Conservation (phyloP, 768 basidiomycete species). For the Boletus huronensis region DNA sequence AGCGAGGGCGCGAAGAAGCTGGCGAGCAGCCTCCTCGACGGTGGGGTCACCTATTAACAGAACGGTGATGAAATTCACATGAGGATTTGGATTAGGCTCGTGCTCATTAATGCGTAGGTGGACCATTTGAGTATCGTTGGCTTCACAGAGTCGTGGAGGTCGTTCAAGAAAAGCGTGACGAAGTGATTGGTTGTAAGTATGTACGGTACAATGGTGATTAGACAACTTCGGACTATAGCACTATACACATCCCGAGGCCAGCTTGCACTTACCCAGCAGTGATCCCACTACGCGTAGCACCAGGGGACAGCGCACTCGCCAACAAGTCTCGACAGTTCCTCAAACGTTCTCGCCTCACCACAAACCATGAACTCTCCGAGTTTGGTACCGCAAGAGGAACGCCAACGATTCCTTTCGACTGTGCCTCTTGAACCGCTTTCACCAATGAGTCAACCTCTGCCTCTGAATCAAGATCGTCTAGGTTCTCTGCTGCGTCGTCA, state of each 20-base stretch:
- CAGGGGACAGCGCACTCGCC: slow-evolving; percentile 43
- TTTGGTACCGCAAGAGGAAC: slow-evolving; percentile 68
- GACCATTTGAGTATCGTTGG: slow-evolving; percentile 43
- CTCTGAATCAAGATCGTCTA: slow-evolving; percentile 81
- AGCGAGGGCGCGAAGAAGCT: slow-evolving; percentile 73
- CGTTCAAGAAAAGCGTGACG: neutral
- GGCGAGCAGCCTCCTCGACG: slow-evolving; percentile 60
- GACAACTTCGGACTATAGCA: neutral
- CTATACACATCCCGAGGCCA: neutral
- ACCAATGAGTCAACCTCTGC: slow-evolving; percentile 77
- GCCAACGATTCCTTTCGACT: slow-evolving; percentile 55
- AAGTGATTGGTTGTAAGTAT: neutral
- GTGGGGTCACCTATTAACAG: slow-evolving; percentile 42
- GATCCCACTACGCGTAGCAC: slow-evolving; percentile 23
- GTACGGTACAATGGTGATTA: neutral
- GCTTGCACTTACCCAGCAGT: slow-evolving; percentile 15
- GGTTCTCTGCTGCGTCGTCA: slow-evolving; percentile 64
- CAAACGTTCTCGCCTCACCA: slow-evolving; percentile 64
- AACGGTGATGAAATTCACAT: slow-evolving; percentile 71
- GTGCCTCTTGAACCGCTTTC: slow-evolving; percentile 53
- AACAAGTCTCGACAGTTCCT: slow-evolving; percentile 56
- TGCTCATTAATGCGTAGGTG: slow-evolving; percentile 67
- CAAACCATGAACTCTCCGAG: slow-evolving; percentile 80
- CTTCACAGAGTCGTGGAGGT: neutral
- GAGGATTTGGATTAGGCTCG: slow-evolving; percentile 69